Evolutionary conservation across 352 stramenopile species (phyloP).

Genomic region (Phytophthora tentaculata): DNA sequence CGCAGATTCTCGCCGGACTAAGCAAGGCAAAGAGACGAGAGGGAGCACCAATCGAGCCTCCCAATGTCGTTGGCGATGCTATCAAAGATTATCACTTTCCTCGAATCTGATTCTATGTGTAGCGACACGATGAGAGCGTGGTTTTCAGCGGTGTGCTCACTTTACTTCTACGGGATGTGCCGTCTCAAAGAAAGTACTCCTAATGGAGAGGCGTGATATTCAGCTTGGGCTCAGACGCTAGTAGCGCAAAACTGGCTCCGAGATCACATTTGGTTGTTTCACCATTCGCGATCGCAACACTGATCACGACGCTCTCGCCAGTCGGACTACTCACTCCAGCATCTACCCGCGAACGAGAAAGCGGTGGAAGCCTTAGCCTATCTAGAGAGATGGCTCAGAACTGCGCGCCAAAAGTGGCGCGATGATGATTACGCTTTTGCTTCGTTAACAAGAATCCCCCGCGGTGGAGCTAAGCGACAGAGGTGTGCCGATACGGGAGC

Average conservation of each 20-base stretch:
- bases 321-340: conserved; percentile 8
- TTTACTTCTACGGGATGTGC: conserved; percentile 36
- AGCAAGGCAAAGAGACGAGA: too few relatives aligned
- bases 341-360: neutral
- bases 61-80: conserved; percentile 4
- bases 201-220: conserved; percentile 14
- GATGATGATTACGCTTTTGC: neutral
- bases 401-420: neutral
- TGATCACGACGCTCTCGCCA: conserved; percentile 15
- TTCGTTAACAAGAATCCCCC: neutral
- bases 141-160: conserved; percentile 18
- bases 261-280: conserved; percentile 13
- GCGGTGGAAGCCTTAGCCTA: neutral
- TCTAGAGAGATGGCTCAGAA: neutral
- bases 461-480: conserved; percentile 1
- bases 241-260: neutral
- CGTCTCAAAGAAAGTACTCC: conserved; percentile 7
- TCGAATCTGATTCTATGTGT: conserved; percentile 17
- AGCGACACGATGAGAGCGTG: conserved; percentile 22
- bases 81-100: neutral
- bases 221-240: conserved; percentile 5
- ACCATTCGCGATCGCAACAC: conserved; percentile 19
- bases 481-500: neutral
- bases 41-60: too few relatives aligned
- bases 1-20: too few relatives aligned